Percentiles rank a stretch among this genome's conserved stretches.
Conservation (phyloP, 805 yeast species). For the Pichia phayaonensis region DNA sequence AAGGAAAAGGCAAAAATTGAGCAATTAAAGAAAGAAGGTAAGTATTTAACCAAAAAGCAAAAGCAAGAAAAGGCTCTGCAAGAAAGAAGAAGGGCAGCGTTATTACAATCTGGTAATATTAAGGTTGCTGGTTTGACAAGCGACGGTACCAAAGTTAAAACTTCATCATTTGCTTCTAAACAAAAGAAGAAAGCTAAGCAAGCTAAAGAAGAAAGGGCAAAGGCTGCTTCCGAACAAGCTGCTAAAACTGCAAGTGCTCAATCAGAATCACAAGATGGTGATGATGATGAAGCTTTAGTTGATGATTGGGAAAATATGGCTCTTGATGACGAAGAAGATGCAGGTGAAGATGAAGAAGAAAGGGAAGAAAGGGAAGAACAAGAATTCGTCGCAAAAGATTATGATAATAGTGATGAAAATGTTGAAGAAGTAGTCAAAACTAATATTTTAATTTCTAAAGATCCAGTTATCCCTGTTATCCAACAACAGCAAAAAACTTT, state of each 20-base stretch:
- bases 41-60: constrained; percentile 87
- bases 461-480: neutral
- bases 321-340: constrained; percentile 45
- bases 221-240: neutral
- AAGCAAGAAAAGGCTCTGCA: constrained; percentile 80
- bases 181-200: constrained; percentile 42
- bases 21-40: constrained; percentile 93
- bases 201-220: constrained; percentile 13
- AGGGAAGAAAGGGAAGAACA: constrained; percentile 29
- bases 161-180: constrained; percentile 56
- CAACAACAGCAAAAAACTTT: neutral
- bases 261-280: constrained; percentile 30
- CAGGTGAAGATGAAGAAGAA: constrained; percentile 26
- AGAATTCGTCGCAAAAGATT: constrained; percentile 27
- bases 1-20: constrained; percentile 81
- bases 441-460: neutral
- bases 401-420: constrained; percentile 19
- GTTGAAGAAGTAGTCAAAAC: constrained; percentile 16
- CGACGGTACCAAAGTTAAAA: constrained; percentile 7
- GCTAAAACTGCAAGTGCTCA: neutral
- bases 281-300: constrained; percentile 36
- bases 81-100: constrained; percentile 84
- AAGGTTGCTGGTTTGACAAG: constrained; percentile 64
- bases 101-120: constrained; percentile 67
- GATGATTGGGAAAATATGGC: constrained; percentile 87